These are phyloP conservation scores for Hawksworthiomyces lignivorus DNA, from an alignment of 2,329 filamentous ascomycete species.

Conservation along the genomic window DNA sequence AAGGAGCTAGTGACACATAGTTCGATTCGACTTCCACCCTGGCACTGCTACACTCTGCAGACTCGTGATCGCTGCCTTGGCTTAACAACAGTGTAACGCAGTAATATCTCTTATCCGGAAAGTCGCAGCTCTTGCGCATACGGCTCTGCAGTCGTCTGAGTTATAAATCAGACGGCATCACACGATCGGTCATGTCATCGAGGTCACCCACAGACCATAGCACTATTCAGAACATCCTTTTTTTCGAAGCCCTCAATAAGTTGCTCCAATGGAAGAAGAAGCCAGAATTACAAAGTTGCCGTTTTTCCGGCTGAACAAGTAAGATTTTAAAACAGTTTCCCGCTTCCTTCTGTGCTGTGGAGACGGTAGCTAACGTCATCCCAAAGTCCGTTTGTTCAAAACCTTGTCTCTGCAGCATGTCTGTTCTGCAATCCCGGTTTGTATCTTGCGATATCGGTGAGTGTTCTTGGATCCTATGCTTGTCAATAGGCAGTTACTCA, in stretches of 20 bases:
- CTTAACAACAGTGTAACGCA: too few relatives aligned
- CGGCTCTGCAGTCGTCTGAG: background rate
- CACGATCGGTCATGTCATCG: background rate
- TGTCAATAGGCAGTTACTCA: background rate
- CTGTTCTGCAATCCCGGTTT: slow-evolving; percentile 6
- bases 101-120: too few relatives aligned
- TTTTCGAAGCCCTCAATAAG: background rate
- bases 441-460: slow-evolving; percentile 1
- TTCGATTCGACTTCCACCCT: too few relatives aligned
- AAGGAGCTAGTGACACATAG: too few relatives aligned
- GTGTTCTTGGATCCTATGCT: background rate
- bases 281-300: slow-evolving; percentile 4
- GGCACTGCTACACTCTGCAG: too few relatives aligned
- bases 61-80: too few relatives aligned
- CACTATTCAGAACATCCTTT: too few relatives aligned
- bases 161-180: background rate
- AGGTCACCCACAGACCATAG: too few relatives aligned
- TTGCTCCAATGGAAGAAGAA: background rate
- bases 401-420: slow-evolving; percentile 1
- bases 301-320: slow-evolving; percentile 10
- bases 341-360: background rate
- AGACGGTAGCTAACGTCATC: too few relatives aligned
- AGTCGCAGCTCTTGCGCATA: too few relatives aligned
- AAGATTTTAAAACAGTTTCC: background rate
- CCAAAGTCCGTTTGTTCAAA: slow-evolving; percentile 4